A percentile compares a stretch with the other conserved stretches of the same genome.
Conservation (phyloP, 2,329 filamentous ascomycete species). For the Colletotrichum cordylinicola region DNA sequence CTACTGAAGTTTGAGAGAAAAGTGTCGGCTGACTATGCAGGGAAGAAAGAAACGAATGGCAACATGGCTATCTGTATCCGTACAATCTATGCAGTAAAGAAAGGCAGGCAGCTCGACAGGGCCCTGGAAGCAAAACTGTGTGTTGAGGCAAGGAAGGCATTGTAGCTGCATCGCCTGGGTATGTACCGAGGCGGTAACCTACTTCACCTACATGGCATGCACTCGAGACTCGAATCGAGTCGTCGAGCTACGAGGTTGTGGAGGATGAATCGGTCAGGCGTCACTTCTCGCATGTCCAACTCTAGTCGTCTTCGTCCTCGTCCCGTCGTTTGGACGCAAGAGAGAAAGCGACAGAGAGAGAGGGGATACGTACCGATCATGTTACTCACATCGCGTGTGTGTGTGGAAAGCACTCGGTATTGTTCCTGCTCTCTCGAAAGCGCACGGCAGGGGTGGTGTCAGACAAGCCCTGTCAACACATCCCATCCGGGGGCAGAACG, state of each 20-base stretch:
- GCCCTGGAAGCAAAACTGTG: not conserved
- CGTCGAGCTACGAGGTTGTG: not conserved
- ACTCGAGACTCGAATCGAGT: not conserved
- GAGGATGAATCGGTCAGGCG: not conserved
- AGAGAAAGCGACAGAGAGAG: not conserved
- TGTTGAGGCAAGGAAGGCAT: not conserved
- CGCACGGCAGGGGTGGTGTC: not conserved
- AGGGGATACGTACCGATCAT: not conserved
- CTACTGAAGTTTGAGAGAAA: not conserved
- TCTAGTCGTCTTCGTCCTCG: not conserved
- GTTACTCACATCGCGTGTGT: not conserved
- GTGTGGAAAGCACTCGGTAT: not conserved
- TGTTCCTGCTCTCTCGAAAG: not conserved
- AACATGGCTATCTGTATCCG: not conserved
- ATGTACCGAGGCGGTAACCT: not conserved
- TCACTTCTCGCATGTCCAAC: not conserved
- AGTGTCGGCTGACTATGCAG: slow-evolving; percentile 6
- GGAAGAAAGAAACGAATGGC: not conserved
- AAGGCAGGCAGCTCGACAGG: not conserved
- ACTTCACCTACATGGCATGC: not conserved
- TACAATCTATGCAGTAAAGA: not conserved
- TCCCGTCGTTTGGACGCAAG: not conserved
- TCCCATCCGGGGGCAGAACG: not conserved
- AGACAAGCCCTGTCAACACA: slow-evolving; percentile 10
- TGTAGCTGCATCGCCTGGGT: not conserved